Base-by-base conservation (phyloP, 23 red algal genomes). In the Gracilaria vermiculophylla region DNA sequence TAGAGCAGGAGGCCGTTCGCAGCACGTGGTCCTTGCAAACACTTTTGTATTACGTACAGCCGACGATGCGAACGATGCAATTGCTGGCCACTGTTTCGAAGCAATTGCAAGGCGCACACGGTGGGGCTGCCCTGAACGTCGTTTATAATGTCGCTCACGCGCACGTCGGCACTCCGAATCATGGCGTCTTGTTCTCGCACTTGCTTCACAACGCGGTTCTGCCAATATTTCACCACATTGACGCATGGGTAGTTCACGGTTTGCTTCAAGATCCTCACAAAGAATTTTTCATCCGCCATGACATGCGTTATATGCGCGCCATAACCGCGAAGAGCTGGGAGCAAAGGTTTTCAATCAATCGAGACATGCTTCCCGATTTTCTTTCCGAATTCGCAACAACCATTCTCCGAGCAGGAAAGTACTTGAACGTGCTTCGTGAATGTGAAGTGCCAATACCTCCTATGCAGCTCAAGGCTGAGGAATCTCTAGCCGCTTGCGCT, bases 351-450 rank as follows among this genome's bases (percentile, higher is more conserved):
- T 31, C 80, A 25, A 69, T 96, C 21, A 89, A 87, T 29, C 71
- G 62, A 24, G 88, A 86, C 33, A 77, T 78, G 65, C 32, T 96
- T 20, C 94, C 94, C 14, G 37, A 54, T n/a, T 87, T 96, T 88
- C 74, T 96, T 11, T 34, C 51, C 13, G 69, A 40, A 23, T 81
- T 80, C 25, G 91, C 67, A 2, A 42, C 56, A 72, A 81, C 48
- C 19, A 79, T 88, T 0, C 86, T 94, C 7, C 52, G 71, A 25
- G 87, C 92, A 27, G 91, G 96, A 27, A 98, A 98, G 81, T 94
- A 92, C 69, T 76, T 83, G 2, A 67, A 69, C 40, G 82, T 93
- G 5, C 72, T 95, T 7, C 87, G 76, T n/a, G 85, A 95, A 41
- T 83, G 87, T 36, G 55, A 62, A 25, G 82, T 71, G 10, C 19